Evolutionary conservation across 345 rosid genomes (phyloP), one percentile per base, ranked within the genome.

Genomic region (Brassica carinata): DNA sequence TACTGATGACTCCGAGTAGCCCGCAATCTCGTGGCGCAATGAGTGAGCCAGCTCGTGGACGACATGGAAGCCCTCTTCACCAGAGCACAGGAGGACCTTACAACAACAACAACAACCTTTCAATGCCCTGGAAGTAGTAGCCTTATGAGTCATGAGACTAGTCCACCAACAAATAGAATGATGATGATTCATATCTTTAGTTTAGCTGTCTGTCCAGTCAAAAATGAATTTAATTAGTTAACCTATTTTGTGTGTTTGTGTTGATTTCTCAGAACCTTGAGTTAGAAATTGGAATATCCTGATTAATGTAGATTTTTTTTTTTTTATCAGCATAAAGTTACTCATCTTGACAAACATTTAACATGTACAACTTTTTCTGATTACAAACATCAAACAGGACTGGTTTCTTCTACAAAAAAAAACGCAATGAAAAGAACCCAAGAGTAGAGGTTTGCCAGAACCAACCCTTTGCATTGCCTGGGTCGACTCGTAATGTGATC

Each of bases 401-500:
- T 4, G 31, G 40, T 38, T 23, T 23, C 26, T 23, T 23, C 13
- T 34, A 48, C 26, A 18, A 88, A 82, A 76, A 65, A 84, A 23
- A 23, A 23, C 26, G 26, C 85, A 90, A 53, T 1, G 95, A 92
- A 76, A 87, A 85, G 5, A 84, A 1, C 48, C 97, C 96, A n/a
- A 94, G 92, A 27, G 81, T 88, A 66, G 80, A 74, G 34, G 94
- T 92, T 80, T 91, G 98, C 94, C 93, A 94, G 80, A 82, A 23
- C 26, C 26, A 23, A 23, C 26, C 26, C 26, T 23, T 23, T 23
- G 26, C 26, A 23, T 23, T 23, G 26, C 26, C 26, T 23, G 26
- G 26, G 26, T 23, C 26, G 26, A 23, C 26, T 23, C 26, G 26
- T 23, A 23, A 8, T 38, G 45, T 45, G 4, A 13, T 11, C 1